Evolutionary conservation across 2,329 filamentous ascomycete species (phyloP).

Genomic region (Scedosporium apiospermum): DNA sequence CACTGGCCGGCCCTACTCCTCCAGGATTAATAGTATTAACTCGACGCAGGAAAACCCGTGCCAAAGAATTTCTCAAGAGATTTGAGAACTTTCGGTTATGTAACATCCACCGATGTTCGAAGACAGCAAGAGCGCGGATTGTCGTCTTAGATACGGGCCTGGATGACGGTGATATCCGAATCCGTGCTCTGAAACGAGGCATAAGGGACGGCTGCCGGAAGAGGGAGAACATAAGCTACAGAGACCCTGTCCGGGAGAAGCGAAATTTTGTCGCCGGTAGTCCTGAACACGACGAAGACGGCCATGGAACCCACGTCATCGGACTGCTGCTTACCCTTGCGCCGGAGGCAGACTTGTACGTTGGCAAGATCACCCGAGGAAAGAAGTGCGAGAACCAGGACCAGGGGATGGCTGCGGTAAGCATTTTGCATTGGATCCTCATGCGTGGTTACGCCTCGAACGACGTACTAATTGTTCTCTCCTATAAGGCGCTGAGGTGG

Average conservation of each 20-base stretch:
- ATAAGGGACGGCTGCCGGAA: too few species aligned
- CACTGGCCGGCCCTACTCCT: too few species aligned
- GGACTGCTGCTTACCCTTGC: background rate
- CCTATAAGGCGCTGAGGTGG: background rate
- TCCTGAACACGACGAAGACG: background rate
- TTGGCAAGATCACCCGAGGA: background rate
- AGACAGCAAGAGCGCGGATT: background rate
- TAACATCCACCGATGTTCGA: background rate
- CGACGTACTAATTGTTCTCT: too few species aligned
- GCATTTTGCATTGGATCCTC: background rate
- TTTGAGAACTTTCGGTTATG: background rate
- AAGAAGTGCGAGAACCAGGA: background rate
- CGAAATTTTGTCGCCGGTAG: background rate
- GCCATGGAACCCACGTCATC: background rate
- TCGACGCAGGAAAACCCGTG: background rate
- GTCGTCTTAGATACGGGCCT: background rate
- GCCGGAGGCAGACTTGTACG: background rate
- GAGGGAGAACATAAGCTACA: too few species aligned
- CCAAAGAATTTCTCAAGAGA: background rate
- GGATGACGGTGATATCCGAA: background rate
- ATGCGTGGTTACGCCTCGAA: too few species aligned
- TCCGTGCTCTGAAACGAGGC: background rate
- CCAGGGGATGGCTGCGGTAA: background rate
- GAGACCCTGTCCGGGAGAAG: background rate
- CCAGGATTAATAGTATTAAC: background rate